Evolutionary conservation across 2,329 filamentous ascomycete genomes (phyloP).

Genomic region (Podosphaera aphanis): DNA sequence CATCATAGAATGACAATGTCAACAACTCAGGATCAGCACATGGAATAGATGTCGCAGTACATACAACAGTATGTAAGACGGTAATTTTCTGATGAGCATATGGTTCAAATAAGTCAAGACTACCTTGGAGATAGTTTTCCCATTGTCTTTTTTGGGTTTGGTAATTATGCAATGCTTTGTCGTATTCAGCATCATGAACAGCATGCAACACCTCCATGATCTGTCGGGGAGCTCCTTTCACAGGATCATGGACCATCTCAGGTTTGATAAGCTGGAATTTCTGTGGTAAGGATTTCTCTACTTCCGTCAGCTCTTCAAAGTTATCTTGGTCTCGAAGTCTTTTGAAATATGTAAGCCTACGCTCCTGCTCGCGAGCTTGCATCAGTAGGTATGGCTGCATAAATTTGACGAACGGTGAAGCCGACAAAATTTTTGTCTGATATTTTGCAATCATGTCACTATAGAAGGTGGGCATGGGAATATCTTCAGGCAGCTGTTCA

Average conservation of each 20-base stretch:
- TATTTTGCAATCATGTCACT: constrained; percentile 88
- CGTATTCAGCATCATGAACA: constrained; percentile 89
- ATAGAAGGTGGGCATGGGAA: constrained; percentile 77
- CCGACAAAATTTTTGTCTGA: constrained; percentile 77
- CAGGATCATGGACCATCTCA: constrained; percentile 76
- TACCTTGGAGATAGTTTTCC: constrained; percentile 83
- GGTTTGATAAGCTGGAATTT: constrained; percentile 81
- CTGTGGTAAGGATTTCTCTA: constrained; percentile 39
- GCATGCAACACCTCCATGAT: constrained; percentile 86
- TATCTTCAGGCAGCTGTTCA: constrained; percentile 46
- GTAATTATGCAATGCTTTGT: constrained; percentile 83
- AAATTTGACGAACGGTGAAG: constrained; percentile 90
- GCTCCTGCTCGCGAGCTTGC: constrained; percentile 75
- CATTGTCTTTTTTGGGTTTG: constrained; percentile 85
- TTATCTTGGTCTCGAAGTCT: constrained; percentile 56
- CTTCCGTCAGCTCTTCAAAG: constrained; percentile 28
- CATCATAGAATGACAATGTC: constrained; percentile 79
- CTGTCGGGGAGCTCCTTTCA: constrained; percentile 58
- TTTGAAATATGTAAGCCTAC: constrained; percentile 59
- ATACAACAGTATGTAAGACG: constrained; percentile 80
- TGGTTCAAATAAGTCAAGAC: constrained; percentile 75
- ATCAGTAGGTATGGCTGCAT: constrained; percentile 82
- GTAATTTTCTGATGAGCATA: constrained; percentile 93
- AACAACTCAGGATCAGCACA: constrained; percentile 82
- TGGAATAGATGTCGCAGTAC: constrained; percentile 78